Base-by-base conservation (phyloP, 768 basidiomycete genomes). In the Leucosporidium yakuticum region DNA sequence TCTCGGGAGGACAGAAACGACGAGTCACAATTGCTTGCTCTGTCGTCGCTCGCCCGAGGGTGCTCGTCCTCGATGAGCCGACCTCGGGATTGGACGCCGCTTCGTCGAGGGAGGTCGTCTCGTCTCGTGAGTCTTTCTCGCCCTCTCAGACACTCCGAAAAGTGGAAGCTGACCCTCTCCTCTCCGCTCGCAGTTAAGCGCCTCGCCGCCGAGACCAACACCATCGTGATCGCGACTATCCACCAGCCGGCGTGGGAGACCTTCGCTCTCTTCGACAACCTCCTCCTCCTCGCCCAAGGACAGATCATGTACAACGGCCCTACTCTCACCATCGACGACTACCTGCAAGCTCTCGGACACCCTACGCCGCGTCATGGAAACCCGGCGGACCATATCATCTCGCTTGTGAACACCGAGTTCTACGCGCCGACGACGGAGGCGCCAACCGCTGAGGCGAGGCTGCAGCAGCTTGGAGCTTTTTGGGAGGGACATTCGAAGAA, bases 1-100 rank as follows among this genome's bases (percentile, higher is more conserved):
- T 87, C 48, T 85, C 84, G 27, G 86, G 85, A 12, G 85, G 87
- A 4, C 86, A 88, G 76, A 86, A 85, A 72, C 81, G 87, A n/a
- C 81, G 84, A 8, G 83, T 85, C 8, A 83, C 84, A 17, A 83
- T 85, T 53, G 87, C 84, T 15, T 84, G 83, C 70, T 82, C 84
- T 4, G 81, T 87, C 75, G 85, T 87, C 48, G 83, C 85, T 23
- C 80, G 81, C 50, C 86, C 86, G 65, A 81, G 83, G 6, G 82
- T 88, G 14, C 77, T 88, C 31, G 80, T 87, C 57, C 80, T 88
- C 4, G 87, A 88, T 69, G 86, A 86, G 73, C 83, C 84, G 2
- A 85, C 85, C 2, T 83, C 82, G 31, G 85, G 85, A 21, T 78
- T 85, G 14, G 84, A 84, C 73, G 82, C 65, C 0, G 55, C 63